A percentile compares a stretch with the other conserved stretches of the same genome.
These are phyloP conservation scores for Xylaria sp. DNA, from an alignment of 495 filamentous ascomycete genomes.

Conservation along the genomic window DNA sequence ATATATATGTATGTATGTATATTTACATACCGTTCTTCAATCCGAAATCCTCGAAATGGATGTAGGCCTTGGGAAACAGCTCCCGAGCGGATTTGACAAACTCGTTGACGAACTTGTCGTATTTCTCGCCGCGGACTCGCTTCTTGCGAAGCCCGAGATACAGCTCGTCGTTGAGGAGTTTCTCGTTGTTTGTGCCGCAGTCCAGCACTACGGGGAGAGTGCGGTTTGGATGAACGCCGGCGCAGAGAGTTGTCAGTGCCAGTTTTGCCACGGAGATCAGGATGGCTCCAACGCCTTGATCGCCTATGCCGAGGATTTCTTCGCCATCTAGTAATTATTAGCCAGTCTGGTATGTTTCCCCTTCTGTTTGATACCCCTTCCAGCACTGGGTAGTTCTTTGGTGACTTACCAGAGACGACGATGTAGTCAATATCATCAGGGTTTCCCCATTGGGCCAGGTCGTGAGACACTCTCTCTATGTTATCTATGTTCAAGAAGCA, in stretches of 20 bases:
- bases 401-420: slow-evolving; percentile 72
- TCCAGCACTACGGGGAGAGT: slow-evolving; percentile 87
- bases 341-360: slow-evolving; percentile 6
- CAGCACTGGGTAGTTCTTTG: not conserved
- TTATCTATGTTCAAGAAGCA: slow-evolving; percentile 67
- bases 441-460: slow-evolving; percentile 70
- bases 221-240: slow-evolving; percentile 80
- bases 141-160: slow-evolving; percentile 78
- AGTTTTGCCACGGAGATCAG: slow-evolving; percentile 86
- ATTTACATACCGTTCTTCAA: slow-evolving; percentile 54
- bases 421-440: slow-evolving; percentile 86
- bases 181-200: slow-evolving; percentile 83
- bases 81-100: slow-evolving; percentile 73
- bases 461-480: slow-evolving; percentile 63
- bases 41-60: slow-evolving; percentile 79
- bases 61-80: slow-evolving; percentile 79
- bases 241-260: slow-evolving; percentile 81
- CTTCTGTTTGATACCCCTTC: not conserved
- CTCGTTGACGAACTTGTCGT: slow-evolving; percentile 77
- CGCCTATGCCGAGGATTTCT: slow-evolving; percentile 87
- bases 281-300: slow-evolving; percentile 89
- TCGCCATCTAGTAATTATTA: slow-evolving; percentile 45
- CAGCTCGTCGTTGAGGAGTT: slow-evolving; percentile 77
- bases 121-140: slow-evolving; percentile 72
- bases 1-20: no score